Evolutionary conservation across 164 flowering plant species (phyloP), one percentile per base, ranked within the genome.

Genomic region (Pachysandra terminalis): DNA sequence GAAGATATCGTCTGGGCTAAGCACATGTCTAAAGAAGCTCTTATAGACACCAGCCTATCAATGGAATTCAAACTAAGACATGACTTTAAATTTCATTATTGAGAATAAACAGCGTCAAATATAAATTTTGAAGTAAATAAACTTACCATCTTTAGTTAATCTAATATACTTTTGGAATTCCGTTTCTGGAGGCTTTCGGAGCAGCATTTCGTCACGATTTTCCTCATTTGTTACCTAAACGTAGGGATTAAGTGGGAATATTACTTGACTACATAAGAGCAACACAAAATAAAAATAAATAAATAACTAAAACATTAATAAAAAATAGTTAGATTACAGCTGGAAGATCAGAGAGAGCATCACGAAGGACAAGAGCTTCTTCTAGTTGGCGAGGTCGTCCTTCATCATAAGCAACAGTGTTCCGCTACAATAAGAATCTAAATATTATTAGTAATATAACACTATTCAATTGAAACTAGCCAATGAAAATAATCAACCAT

Each of bases 321-420:
- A 28, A 64, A 59, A 58, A 57, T 21, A 49, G 64, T 24, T 27
- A 64, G 65, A 62, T 10, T 82, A 85, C 90, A 37, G 77, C 64
- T 54, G 90, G 90, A 58, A 86, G 86, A 74, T 86, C 90, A 60
- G 87, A 82, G 48, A 86, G 78, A 52, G 88, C 86, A 71, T 84
- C 90, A 51, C 65, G 67, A 67, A 86, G 81, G 66, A 78, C 64
- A 73, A 83, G 58, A 40, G 82, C 84, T 64, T 74, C 72, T 68
- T 84, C 81, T 24, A 84, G 75, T 7, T 74, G 54, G 10, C 74
- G 81, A 12, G 75, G 69, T 70, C 81, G 87, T 68, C 81, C 86
- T 72, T 84, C 85, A 67, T 84, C 84, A 69, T 84, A 86, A 62
- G 87, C 90, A 24, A 86, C 90, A 71, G 74, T 65, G 56, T 79